Base-by-base conservation (phyloP, 495 filamentous ascomycete genomes). In the Talaromyces borbonicus region DNA sequence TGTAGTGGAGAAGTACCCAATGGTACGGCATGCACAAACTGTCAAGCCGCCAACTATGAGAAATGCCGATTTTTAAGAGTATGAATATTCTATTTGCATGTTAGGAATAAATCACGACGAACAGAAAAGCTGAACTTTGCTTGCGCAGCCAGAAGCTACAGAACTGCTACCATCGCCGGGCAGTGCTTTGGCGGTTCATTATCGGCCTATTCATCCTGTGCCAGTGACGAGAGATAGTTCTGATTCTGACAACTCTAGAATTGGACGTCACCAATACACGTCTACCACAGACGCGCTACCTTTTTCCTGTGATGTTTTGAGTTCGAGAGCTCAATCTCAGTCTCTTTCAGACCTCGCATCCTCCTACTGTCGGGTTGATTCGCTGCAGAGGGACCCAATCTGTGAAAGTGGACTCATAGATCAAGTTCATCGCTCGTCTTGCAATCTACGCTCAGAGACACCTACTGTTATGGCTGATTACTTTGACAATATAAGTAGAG, bases 1-100 rank as follows among this genome's bases (percentile, higher is more conserved):
- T 98, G 92, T 67, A 95, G 85, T 49, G 92, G 90, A 25, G 90
- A 96, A 59, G 71, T 72, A 4, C 82, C 81, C 20, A 74, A 85
- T 57, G 84, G 81, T 8, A 67, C 69, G 18, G 85, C 85, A 23
- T 98, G 92, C 58, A 64, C 74, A 12, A 94, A 89, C 62, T 98
- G 92, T 68, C 84, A 81, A 51, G 74, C 66, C 49, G 79, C 89
- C 43, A 82, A 83, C 24, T 71, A 72, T 26, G 74, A 81, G 14
- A 67, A 68, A 19, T 95, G 89, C 62, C 78, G 80, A 35, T 95
- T 93, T 56, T 64, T 88, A 40, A 76, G 88, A 66, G 88, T 93
- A 77, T 67, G 68, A 7, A n/a, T 7, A 26, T 55, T 25, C 14
- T 46, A 43, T 5, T 12, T 9, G 5, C 26, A 6, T 6, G 26